Evolutionary conservation across 805 yeast genomes (phyloP).

Genomic region (Schwanniomyces pseudopolymorphus): DNA sequence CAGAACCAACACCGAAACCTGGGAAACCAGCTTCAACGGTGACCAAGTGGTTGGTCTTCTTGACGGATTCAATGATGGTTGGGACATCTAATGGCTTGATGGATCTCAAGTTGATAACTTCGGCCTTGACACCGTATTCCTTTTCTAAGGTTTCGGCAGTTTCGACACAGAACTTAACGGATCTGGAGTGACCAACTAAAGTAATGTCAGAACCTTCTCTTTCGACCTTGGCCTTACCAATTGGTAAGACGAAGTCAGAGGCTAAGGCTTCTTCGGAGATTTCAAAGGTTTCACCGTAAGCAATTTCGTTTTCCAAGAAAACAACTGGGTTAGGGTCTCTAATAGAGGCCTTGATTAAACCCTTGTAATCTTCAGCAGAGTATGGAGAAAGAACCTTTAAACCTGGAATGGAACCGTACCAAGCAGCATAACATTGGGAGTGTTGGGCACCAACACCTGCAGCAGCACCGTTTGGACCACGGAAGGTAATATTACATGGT

Average conservation of each 20-base stretch:
- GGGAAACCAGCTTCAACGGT: constrained; percentile 99
- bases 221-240: constrained; percentile 95
- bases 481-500: constrained; percentile 94
- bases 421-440: constrained; percentile 95
- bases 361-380: constrained; percentile 94
- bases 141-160: constrained; percentile 87
- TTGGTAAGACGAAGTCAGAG: constrained; percentile 87
- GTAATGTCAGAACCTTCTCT: constrained; percentile 89
- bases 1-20: constrained; percentile 97
- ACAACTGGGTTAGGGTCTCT: constrained; percentile 99
- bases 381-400: constrained; percentile 94
- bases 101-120: constrained; percentile 92
- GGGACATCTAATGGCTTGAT: constrained; percentile 95
- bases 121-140: constrained; percentile 85
- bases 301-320: constrained; percentile 91
- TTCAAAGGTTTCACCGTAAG: constrained; percentile 90
- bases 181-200: constrained; percentile 88
- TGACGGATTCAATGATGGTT: constrained; percentile 80
- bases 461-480: constrained; percentile 99
- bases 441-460: constrained; percentile 99
- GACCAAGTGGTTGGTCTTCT: constrained; percentile 94
- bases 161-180: constrained; percentile 78
- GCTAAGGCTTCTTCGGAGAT: constrained; percentile 86
- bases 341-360: constrained; percentile 91
- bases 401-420: constrained; percentile 99